These are phyloP conservation scores for Camillea tinctor DNA, from an alignment of 2,329 filamentous ascomycete species.

Conservation along the genomic window DNA sequence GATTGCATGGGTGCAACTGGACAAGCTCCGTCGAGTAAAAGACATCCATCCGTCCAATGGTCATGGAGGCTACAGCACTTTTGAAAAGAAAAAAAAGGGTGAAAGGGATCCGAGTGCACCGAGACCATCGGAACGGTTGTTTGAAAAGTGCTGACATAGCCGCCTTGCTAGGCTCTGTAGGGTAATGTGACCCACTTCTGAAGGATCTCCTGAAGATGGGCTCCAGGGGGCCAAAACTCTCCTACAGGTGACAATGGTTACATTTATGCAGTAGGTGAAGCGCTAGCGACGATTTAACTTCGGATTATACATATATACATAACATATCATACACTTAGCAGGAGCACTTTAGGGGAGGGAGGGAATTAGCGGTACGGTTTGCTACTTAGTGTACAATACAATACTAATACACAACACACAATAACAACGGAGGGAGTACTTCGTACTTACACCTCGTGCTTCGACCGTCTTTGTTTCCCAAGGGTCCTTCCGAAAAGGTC, in stretches of 20 bases:
- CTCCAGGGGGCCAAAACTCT: background rate
- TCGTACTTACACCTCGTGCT: background rate
- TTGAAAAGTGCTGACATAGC: background rate
- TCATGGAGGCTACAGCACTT: background rate
- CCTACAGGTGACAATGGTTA: background rate
- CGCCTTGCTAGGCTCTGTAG: background rate
- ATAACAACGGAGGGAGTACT: no score
- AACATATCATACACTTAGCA: background rate
- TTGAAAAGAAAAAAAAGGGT: no score
- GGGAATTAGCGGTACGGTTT: background rate
- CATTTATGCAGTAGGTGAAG: background rate
- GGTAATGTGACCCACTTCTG: background rate
- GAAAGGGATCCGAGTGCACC: background rate
- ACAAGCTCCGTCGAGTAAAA: background rate
- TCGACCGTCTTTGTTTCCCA: conserved; percentile 17
- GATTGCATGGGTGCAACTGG: background rate
- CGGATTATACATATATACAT: background rate
- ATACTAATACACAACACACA: conserved; percentile 1
- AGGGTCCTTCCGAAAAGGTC: conserved; percentile 23
- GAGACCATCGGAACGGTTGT: background rate
- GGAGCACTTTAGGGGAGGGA: no score
- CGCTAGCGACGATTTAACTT: background rate
- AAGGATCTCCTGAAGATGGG: background rate
- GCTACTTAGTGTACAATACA: background rate
- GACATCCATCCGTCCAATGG: background rate